Base-by-base conservation (phyloP, 768 basidiomycete species). In the Holtermanniella nyarrowii region DNA sequence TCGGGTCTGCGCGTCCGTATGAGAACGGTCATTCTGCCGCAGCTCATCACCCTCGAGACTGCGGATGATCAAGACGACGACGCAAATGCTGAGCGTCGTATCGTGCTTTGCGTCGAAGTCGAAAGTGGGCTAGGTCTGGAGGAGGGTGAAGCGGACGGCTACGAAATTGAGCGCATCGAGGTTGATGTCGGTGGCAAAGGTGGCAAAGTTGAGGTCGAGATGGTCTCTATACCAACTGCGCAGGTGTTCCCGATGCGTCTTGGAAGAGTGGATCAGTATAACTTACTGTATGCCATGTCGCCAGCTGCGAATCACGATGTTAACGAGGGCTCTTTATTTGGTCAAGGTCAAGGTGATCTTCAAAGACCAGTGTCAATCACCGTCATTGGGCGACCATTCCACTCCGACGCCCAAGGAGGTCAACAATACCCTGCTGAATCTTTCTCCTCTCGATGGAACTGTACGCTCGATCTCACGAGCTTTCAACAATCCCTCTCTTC, bases 1-100 rank as follows among this genome's bases (percentile, higher is more conserved):
- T 85, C 86, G 23, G 89, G 88, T 3, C 85, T 95, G 70, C 78
- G 82, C 20, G 85, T 95, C 22, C 82, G 88, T 26, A 93, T 93
- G 90, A 79, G 88, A n/a, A 90, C 88, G 0, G 84, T 89, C 4
- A 88, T 90, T 57, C 82, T 91, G 11, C 90, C 90, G 0, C 83
- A 87, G 58, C 79, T 90, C 20, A 76, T 88, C 42, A 66, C 67
- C 3, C 52, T 65, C 3, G 75, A 75, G 4, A 75, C 74, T 24
- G 49, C 54, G 16, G 27, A 49, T 18, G 68, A 71, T 23, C 60
- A 66, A 5, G 60, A 74, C 76, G 79, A 50, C 65, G 77, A 46
- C 68, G 74, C 26, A 75, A 81, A 80, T 56, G 85, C 84, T 46
- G 88, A 91, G 68, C 78, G 83, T 44, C 87, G 86, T 0, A 82